phyloP scores from a whole-genome alignment of 2,329 filamentous ascomycete species.

The Pleoardoris graminearum region DNA sequence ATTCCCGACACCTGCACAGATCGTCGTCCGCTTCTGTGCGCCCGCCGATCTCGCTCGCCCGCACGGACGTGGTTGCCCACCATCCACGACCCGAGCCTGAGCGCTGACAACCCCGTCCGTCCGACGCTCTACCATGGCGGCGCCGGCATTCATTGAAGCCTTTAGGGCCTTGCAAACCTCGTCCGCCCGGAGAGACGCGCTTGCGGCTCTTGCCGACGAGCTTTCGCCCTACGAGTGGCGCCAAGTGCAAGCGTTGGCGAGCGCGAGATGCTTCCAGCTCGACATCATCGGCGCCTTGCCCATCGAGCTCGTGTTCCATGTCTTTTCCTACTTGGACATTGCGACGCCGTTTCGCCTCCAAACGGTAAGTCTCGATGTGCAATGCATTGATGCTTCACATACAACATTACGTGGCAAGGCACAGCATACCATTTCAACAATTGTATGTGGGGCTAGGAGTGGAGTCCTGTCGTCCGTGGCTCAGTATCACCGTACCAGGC shows the following conservation, averaged over 20 bases:
- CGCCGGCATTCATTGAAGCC: slow-evolving; percentile 17
- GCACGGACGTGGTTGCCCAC: not conserved
- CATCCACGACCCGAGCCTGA: not conserved
- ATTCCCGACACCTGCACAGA: not conserved
- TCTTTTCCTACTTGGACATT: slow-evolving; percentile 42
- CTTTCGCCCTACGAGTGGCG: slow-evolving; percentile 40
- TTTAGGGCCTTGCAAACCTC: slow-evolving; percentile 23
- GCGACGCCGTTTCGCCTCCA: slow-evolving; percentile 34
- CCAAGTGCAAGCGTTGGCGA: slow-evolving; percentile 20
- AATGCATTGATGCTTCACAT: not conserved
- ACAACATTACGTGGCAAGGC: not conserved
- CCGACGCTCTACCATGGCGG: slow-evolving; percentile 1
- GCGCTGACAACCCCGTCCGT: not conserved
- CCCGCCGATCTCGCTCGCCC: not conserved
- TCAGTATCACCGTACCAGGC: too few relatives aligned
- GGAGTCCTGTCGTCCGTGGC: too few relatives aligned
- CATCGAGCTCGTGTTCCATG: slow-evolving; percentile 41
- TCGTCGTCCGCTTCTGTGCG: not conserved
- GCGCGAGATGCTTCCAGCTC: slow-evolving; percentile 27
- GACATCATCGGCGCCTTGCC: slow-evolving; percentile 45
- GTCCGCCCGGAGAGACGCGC: slow-evolving; percentile 23
- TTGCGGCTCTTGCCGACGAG: slow-evolving; percentile 28
- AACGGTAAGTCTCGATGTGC: slow-evolving; percentile 21
- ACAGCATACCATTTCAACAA: too few relatives aligned
- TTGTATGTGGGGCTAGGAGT: too few relatives aligned